Evolutionary conservation across 2,329 filamentous ascomycete species (phyloP), one percentile per base, ranked within the genome.

Genomic region (Fusarium secorum): DNA sequence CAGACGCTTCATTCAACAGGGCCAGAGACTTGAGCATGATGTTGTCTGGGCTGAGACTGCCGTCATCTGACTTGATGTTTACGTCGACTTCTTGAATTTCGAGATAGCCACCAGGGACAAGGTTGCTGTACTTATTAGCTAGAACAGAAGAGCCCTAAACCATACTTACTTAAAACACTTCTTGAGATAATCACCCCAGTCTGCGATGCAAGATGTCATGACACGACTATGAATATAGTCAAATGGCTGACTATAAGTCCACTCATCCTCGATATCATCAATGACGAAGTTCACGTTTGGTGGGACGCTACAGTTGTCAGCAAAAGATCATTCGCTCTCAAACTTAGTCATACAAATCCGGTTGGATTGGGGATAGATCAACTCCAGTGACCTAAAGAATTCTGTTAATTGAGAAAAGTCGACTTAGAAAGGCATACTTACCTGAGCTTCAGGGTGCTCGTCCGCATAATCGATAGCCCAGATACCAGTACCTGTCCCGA

Each of bases 401-500:
- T 2, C 14, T 7, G 1, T 59, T 48, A 49, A 24, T 7, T 7
- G 3, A n/a, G 3, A 3, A 1, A 4, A 1, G 11, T 9, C 1
- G 1, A 6, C 1, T 20, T 5, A 5, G 18, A 3, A 15, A 13
- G 5, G 5, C 11, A 6, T 3, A 26, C 17, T n/a, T 14, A 65
- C 70, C 33, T 71, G 39, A 3, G 70, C 35, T 9, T 68, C 53
- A 11, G 66, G 66, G 4, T 68, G 57, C 20, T 73, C 70, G 15
- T 71, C 70, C 1, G 48, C 70, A 28, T 59, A 74, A 28, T 74
- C 72, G 3, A 74, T 58, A 2, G 71, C 71, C 72, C 71, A 74
- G 5, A 74, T 71, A 7, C 72, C 69, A 6, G 72, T 74, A 2
- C 72, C 71, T 1, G 72, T 74, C 14, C 72, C 72, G 8, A 74